Evolutionary conservation across 306 rosid genomes (phyloP).

Genomic region (Adenanthera pavonina): DNA sequence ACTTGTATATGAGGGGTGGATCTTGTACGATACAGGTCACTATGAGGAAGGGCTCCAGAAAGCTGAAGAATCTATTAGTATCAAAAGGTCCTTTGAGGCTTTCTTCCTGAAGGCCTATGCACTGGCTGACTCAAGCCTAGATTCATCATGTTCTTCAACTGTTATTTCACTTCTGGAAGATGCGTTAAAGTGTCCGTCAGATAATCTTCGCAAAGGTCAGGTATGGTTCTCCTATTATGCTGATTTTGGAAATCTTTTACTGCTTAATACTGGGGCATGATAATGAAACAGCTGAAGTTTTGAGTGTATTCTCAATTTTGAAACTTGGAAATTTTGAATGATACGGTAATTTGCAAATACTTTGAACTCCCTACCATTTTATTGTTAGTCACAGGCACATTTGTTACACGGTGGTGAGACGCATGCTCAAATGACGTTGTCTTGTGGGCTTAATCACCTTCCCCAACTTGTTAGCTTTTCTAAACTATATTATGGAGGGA

Average conservation of each 20-base stretch:
- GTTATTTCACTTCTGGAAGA: constrained; percentile 87
- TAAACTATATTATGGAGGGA: background rate
- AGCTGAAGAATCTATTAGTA: constrained; percentile 86
- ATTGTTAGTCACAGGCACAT: background rate
- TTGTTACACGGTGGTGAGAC: background rate
- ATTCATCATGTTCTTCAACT: constrained; percentile 72
- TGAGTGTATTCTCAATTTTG: background rate
- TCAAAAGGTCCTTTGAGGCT: constrained; percentile 90
- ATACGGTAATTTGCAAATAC: constrained; percentile 1
- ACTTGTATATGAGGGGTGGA: constrained; percentile 94
- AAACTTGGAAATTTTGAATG: background rate
- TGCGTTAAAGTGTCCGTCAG: constrained; percentile 92
- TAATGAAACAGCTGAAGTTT: background rate
- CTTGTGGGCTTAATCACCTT: background rate
- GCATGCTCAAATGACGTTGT: background rate
- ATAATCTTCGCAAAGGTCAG: constrained; percentile 96
- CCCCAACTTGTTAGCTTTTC: background rate
- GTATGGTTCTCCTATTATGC: constrained; percentile 52
- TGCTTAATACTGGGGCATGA: background rate
- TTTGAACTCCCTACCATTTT: background rate
- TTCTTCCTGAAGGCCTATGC: constrained; percentile 94
- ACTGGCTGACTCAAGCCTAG: constrained; percentile 83
- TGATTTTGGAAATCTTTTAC: constrained; percentile 15
- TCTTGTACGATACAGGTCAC: constrained; percentile 90
- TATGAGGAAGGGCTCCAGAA: constrained; percentile 88